phyloP scores from a whole-genome alignment of 306 rosid genomes.

The Corylus heterophylla region DNA sequence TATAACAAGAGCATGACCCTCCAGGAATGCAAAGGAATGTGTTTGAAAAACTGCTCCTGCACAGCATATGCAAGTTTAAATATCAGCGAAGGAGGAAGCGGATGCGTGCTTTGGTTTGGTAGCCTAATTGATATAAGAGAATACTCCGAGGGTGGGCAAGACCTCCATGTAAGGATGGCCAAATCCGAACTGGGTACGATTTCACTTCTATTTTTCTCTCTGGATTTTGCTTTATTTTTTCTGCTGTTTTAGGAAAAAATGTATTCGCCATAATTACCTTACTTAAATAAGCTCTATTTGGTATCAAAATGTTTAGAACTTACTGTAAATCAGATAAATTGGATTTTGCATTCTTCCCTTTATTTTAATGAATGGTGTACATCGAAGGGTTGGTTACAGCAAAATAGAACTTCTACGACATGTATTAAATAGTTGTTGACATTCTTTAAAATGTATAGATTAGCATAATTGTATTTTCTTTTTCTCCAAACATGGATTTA shows the following conservation, averaged over 20 bases:
- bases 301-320: too few species aligned
- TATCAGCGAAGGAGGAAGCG: slow-evolving; percentile 24
- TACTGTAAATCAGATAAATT: too few species aligned
- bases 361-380: neutral
- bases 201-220: neutral
- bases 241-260: too few species aligned
- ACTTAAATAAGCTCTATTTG: too few species aligned
- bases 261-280: too few species aligned
- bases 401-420: too few species aligned
- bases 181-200: neutral
- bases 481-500: too few species aligned
- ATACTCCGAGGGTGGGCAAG: slow-evolving; percentile 32
- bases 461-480: too few species aligned
- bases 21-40: slow-evolving; percentile 29
- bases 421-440: too few species aligned
- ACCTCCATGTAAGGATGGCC: neutral
- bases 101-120: slow-evolving; percentile 40
- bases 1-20: slow-evolving; percentile 16
- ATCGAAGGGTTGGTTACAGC: too few species aligned
- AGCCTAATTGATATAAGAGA: slow-evolving; percentile 31
- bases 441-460: too few species aligned
- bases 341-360: too few species aligned
- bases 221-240: neutral
- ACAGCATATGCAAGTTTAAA: slow-evolving; percentile 31
- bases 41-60: slow-evolving; percentile 38